Evolutionary conservation across 2,329 filamentous ascomycete genomes (phyloP).

Genomic region (Trichophyton mentagrophytes): DNA sequence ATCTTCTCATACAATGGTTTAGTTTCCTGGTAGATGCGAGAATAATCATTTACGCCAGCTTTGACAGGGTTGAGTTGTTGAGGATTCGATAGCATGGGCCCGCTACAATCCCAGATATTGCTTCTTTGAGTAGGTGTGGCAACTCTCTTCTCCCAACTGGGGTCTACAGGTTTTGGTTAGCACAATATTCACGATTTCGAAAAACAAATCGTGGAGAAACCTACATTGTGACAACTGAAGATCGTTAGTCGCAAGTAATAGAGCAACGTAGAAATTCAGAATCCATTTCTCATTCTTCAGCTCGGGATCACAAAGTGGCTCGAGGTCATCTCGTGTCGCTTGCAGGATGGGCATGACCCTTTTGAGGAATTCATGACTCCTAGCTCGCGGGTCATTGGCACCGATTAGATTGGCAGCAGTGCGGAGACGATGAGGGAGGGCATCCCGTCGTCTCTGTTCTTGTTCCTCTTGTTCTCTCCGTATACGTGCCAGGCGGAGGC

Average conservation of each 20-base stretch:
- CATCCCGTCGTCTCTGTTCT: conserved; percentile 35
- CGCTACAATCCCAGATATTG: conserved; percentile 37
- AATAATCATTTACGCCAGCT: conserved; percentile 28
- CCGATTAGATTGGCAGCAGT: conserved; percentile 34
- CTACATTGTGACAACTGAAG: conserved; percentile 36
- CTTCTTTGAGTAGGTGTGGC: conserved; percentile 32
- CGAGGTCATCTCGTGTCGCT: conserved; percentile 32
- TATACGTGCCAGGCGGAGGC: conserved; percentile 30
- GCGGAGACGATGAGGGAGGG: conserved; percentile 34
- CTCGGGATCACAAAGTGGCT: conserved; percentile 26
- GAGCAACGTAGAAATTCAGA: conserved; percentile 38
- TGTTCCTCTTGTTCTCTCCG: conserved; percentile 34
- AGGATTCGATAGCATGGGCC: conserved; percentile 33
- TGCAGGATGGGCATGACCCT: conserved; percentile 37
- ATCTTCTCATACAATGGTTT: conserved; percentile 37
- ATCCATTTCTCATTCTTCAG: conserved; percentile 36
- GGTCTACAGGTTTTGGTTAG: conserved; percentile 19
- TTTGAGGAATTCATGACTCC: conserved; percentile 31
- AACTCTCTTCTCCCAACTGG: conserved; percentile 35
- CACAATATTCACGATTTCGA: background rate
- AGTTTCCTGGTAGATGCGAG: conserved; percentile 32
- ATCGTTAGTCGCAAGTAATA: conserved; percentile 38
- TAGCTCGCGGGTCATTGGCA: conserved; percentile 31
- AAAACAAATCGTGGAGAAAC: conserved; percentile 5
- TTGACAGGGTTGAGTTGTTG: conserved; percentile 27